Evolutionary conservation across 2,329 filamentous ascomycete species (phyloP).

Genomic region (Talaromyces sp.): DNA sequence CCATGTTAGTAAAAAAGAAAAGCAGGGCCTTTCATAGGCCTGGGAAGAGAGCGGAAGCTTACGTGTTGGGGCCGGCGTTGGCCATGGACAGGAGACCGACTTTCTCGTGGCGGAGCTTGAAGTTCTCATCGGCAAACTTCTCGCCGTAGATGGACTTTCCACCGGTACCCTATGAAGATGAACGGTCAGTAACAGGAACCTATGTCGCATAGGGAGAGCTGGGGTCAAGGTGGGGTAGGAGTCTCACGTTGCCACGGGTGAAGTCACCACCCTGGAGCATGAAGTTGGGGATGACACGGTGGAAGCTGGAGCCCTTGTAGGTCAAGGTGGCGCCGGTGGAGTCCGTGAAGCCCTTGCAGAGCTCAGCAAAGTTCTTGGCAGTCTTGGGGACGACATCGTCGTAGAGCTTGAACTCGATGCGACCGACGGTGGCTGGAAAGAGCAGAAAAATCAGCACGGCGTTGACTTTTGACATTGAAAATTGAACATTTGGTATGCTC

Average conservation of each 20-base stretch:
- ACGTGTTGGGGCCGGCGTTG: conserved; percentile 92
- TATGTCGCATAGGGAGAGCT: neutral
- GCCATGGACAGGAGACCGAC: conserved; percentile 89
- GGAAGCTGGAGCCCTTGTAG: conserved; percentile 79
- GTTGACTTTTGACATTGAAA: neutral
- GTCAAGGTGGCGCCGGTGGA: conserved; percentile 6
- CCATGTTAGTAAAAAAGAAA: neutral
- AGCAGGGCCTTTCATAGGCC: neutral
- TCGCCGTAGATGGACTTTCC: conserved; percentile 93
- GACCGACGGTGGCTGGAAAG: conserved; percentile 62
- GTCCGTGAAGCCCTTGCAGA: conserved; percentile 73
- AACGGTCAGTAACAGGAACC: neutral
- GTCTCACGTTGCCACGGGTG: conserved; percentile 78
- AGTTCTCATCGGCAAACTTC: conserved; percentile 94
- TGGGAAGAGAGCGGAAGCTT: conserved; percentile 25
- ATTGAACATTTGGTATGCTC: neutral
- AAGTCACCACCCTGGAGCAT: conserved; percentile 98
- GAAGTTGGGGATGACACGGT: conserved; percentile 88
- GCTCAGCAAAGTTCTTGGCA: conserved; percentile 74
- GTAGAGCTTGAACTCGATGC: conserved; percentile 87
- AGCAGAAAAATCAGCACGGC: conserved; percentile 21
- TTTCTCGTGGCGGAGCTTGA: conserved; percentile 65
- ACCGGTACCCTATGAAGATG: conserved; percentile 66
- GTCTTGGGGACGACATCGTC: conserved; percentile 85
- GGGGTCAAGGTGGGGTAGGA: neutral